These are phyloP conservation scores for Geotrichum cucujoidarum DNA, from an alignment of 1,139 yeast species.

Conservation along the genomic window DNA sequence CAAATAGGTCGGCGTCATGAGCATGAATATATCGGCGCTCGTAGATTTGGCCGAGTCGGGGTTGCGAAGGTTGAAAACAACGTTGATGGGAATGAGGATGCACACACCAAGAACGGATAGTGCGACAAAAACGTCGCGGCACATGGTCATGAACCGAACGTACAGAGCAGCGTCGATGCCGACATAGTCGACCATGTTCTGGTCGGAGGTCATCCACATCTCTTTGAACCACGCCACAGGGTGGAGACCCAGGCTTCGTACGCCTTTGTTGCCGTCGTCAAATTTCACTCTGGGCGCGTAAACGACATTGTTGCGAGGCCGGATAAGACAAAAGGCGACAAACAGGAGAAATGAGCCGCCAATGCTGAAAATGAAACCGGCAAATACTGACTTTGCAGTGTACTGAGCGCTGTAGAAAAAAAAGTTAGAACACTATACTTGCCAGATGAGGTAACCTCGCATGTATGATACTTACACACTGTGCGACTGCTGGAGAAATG, in stretches of 20 bases:
- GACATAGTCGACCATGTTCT: conserved; percentile 30
- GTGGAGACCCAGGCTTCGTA: conserved; percentile 27
- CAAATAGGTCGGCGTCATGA: conserved; percentile 38
- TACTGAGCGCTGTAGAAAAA: conserved; percentile 25
- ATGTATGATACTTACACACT: no score
- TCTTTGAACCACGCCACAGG: conserved; percentile 32
- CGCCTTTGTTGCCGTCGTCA: conserved; percentile 24
- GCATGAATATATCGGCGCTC: conserved; percentile 34
- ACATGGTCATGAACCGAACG: conserved; percentile 35
- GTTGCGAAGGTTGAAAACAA: conserved; percentile 32
- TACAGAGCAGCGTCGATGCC: conserved; percentile 41
- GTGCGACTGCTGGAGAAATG: not conserved
- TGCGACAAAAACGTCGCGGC: conserved; percentile 34
- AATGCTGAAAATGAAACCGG: conserved; percentile 35
- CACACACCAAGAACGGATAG: conserved; percentile 36
- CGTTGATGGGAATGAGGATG: conserved; percentile 39
- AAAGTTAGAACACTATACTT: not conserved
- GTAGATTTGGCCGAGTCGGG: conserved; percentile 26
- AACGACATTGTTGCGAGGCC: conserved; percentile 37
- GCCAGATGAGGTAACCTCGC: no score
- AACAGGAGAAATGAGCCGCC: conserved; percentile 36
- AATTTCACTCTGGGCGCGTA: conserved; percentile 36
- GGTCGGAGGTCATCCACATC: conserved; percentile 29
- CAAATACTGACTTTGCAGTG: conserved; percentile 35
- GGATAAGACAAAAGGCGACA: conserved; percentile 32